Conservation (phyloP, 768 basidiomycete species). For the Suillus brevipes region DNA sequence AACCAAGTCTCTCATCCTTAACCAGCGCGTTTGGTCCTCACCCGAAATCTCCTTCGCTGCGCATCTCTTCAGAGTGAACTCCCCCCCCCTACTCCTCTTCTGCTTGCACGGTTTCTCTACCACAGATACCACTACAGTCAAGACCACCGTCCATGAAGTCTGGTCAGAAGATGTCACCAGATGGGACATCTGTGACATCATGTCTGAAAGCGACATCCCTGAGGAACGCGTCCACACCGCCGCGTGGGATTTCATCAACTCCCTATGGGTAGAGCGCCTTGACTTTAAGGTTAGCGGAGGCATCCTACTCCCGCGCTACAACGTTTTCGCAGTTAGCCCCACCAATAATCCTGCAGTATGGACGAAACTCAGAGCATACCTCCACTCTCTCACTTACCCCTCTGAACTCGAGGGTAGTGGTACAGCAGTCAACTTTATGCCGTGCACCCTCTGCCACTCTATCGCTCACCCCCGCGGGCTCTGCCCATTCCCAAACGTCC, state of each 20-base stretch:
- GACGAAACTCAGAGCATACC: neutral
- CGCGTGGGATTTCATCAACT: neutral
- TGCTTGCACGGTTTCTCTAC: neutral
- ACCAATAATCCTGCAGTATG: neutral
- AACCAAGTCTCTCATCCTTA: neutral
- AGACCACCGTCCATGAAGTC: neutral
- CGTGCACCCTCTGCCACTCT: too few relatives aligned
- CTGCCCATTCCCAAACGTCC: too few relatives aligned
- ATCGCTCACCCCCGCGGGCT: too few relatives aligned
- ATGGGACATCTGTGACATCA: neutral
- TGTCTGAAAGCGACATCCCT: neutral
- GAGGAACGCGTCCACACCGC: neutral
- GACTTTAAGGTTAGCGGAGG: neutral
- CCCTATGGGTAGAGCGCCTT: neutral
- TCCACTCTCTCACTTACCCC: neutral
- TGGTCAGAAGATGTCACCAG: neutral
- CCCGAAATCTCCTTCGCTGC: neutral
- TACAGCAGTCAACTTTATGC: too few relatives aligned
- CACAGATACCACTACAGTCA: too few relatives aligned
- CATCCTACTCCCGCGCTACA: neutral
- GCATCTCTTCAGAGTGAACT: neutral
- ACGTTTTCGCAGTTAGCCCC: neutral
- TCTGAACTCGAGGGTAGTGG: too few relatives aligned
- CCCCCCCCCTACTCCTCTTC: neutral
- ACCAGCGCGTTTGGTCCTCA: neutral